Evolutionary conservation across 2,329 filamentous ascomycete genomes (phyloP).

Genomic region (Amesomyces nigricolor): DNA sequence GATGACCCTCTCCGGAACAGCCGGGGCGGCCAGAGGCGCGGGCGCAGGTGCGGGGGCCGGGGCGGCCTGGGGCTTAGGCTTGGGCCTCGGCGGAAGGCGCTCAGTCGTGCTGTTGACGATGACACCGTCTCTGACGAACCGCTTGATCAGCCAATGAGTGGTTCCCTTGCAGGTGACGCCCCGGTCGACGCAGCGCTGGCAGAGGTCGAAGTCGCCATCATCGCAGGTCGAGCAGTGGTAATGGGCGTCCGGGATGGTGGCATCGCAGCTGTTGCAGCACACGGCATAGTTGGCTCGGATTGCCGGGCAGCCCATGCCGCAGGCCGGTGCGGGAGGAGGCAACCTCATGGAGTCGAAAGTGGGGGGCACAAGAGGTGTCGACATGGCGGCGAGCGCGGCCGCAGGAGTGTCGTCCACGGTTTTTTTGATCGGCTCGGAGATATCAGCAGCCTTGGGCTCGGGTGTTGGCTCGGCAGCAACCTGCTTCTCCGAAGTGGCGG

Average conservation of each 20-base stretch:
- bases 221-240: constrained; percentile 95
- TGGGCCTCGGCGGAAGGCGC: constrained; percentile 62
- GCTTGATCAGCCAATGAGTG: constrained; percentile 92
- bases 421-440: constrained; percentile 18
- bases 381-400: no score
- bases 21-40: background rate
- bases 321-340: background rate
- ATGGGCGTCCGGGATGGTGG: constrained; percentile 71
- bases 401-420: background rate
- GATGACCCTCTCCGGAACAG: constrained; percentile 20
- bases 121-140: constrained; percentile 69
- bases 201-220: constrained; percentile 90
- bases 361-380: background rate
- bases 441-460: background rate
- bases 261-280: constrained; percentile 88
- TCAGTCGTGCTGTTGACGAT: constrained; percentile 84
- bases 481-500: constrained; percentile 16
- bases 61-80: constrained; percentile 24
- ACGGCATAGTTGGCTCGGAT: constrained; percentile 61
- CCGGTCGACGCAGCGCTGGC: constrained; percentile 67
- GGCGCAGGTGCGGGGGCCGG: constrained; percentile 3
- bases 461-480: constrained; percentile 5
- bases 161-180: constrained; percentile 73
- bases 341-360: background rate
- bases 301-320: constrained; percentile 4